Evolutionary conservation across 345 rosid genomes (phyloP).

Genomic region (Physaria fendleri): DNA sequence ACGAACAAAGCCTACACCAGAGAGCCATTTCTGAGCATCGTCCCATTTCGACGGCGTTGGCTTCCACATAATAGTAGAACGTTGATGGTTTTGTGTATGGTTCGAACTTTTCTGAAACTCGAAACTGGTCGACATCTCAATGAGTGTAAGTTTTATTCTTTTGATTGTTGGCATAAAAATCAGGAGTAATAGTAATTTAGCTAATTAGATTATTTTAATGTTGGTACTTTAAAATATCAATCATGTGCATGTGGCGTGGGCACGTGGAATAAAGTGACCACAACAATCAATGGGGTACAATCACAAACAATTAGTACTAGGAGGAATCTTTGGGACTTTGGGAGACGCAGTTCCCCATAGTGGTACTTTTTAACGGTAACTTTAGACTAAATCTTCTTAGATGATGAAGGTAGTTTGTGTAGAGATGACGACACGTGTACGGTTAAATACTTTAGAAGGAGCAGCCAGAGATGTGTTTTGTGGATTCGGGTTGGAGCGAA

Average conservation of each 20-base stretch:
- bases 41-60: slow-evolving; percentile 98
- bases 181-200: too few species aligned
- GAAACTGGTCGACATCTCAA: slow-evolving; percentile 43
- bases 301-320: slow-evolving; percentile 31
- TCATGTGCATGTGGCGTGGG: slow-evolving; percentile 23
- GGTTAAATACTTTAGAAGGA: too few species aligned
- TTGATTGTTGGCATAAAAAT: too few species aligned
- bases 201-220: too few species aligned
- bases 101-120: slow-evolving; percentile 68
- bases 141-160: too few species aligned
- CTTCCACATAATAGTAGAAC: slow-evolving; percentile 70
- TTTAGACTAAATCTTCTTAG: not conserved
- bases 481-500: too few species aligned
- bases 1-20: slow-evolving; percentile 58
- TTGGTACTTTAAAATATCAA: not conserved
- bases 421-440: too few species aligned
- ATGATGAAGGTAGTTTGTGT: too few species aligned
- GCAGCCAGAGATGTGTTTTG: too few species aligned
- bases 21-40: slow-evolving; percentile 97
- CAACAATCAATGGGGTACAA: slow-evolving; percentile 22
- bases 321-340: slow-evolving; percentile 29
- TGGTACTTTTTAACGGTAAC: slow-evolving; percentile 31
- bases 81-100: slow-evolving; percentile 51
- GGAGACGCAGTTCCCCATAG: slow-evolving; percentile 22
- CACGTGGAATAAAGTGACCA: not conserved